A percentile compares a stretch with the other conserved stretches of the same genome.
These are phyloP conservation scores for Babesia caballi DNA, from an alignment of 169 alveolate species.

Conservation along the genomic window DNA sequence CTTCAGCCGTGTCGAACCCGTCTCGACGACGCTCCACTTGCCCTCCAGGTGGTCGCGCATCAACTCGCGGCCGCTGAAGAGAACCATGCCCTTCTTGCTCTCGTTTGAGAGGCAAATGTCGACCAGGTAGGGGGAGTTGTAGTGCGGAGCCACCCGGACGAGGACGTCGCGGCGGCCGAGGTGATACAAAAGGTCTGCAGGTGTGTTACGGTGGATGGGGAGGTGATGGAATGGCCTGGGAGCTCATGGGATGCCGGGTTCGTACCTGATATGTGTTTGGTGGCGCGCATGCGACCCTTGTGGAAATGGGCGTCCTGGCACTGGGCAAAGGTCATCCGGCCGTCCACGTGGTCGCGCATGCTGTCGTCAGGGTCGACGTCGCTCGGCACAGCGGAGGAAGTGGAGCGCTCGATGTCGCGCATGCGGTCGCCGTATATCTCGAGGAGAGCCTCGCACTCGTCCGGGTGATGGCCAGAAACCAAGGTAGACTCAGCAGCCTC, in stretches of 20 bases:
- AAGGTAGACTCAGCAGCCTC: constrained; percentile 53
- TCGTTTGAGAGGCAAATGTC: constrained; percentile 62
- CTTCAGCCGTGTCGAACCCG: constrained; percentile 58
- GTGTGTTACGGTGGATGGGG: neutral
- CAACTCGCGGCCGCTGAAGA: constrained; percentile 58
- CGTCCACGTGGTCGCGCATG: constrained; percentile 51
- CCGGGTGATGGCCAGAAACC: constrained; percentile 19
- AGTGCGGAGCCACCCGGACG: constrained; percentile 56
- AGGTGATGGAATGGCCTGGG: neutral
- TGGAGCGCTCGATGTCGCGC: constrained; percentile 21
- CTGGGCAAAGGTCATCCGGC: constrained; percentile 34
- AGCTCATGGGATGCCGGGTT: too few species aligned
- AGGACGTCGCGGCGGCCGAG: constrained; percentile 53
- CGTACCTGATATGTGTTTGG: constrained; percentile 49
- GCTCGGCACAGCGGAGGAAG: neutral
- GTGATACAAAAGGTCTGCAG: constrained; percentile 38
- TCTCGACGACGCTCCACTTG: constrained; percentile 52
- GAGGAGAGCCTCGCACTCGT: constrained; percentile 21
- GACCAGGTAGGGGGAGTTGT: constrained; percentile 59
- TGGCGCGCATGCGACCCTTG: constrained; percentile 61
- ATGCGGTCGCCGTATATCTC: constrained; percentile 50
- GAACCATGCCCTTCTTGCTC: constrained; percentile 58
- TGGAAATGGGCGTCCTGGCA: constrained; percentile 62
- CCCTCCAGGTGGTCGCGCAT: constrained; percentile 58
- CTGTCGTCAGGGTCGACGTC: constrained; percentile 43